Evolutionary conservation across 2,329 filamentous ascomycete genomes (phyloP).

Genomic region (Trichoderma cornu-damae): DNA sequence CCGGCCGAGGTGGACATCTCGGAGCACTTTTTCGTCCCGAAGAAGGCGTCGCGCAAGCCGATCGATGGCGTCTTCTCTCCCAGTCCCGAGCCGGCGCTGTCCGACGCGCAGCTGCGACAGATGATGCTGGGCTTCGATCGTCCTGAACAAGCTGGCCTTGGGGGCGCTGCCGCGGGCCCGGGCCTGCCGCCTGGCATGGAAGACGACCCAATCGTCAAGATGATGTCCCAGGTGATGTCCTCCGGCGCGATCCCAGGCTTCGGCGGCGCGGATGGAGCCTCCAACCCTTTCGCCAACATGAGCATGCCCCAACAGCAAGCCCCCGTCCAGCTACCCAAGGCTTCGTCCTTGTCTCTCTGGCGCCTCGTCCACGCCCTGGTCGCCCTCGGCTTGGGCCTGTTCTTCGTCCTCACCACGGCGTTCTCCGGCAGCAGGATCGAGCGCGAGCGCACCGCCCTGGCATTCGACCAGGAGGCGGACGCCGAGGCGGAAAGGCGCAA

Average conservation of each 20-base stretch:
- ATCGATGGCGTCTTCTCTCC: constrained; percentile 29
- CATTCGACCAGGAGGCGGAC: constrained; percentile 24
- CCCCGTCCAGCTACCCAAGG: constrained; percentile 30
- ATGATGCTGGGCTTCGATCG: constrained; percentile 57
- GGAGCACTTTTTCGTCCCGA: constrained; percentile 62
- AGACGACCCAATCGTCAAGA: constrained; percentile 49
- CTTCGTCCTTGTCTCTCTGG: constrained; percentile 54
- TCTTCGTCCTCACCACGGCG: constrained; percentile 61
- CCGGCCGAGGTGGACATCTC: constrained; percentile 77
- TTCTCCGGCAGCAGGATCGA: constrained; percentile 63
- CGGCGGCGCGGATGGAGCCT: constrained; percentile 31
- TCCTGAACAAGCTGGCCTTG: constrained; percentile 24
- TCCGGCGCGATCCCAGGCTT: constrained; percentile 21
- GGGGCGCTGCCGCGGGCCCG: constrained; percentile 33
- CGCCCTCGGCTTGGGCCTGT: constrained; percentile 63
- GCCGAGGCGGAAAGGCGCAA: constrained; percentile 32
- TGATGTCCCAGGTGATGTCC: constrained; percentile 68
- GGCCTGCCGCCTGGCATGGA: constrained; percentile 25
- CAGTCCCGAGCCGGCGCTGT: constrained; percentile 35
- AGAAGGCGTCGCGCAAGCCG: constrained; percentile 27
- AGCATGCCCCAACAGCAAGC: constrained; percentile 34
- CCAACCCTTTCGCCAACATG: constrained; percentile 36
- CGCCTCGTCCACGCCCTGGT: constrained; percentile 68
- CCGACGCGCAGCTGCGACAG: constrained; percentile 58
- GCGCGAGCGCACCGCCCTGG: constrained; percentile 43